Base-by-base conservation (phyloP, 306 rosid species). In the Crotalaria pallida region DNA sequence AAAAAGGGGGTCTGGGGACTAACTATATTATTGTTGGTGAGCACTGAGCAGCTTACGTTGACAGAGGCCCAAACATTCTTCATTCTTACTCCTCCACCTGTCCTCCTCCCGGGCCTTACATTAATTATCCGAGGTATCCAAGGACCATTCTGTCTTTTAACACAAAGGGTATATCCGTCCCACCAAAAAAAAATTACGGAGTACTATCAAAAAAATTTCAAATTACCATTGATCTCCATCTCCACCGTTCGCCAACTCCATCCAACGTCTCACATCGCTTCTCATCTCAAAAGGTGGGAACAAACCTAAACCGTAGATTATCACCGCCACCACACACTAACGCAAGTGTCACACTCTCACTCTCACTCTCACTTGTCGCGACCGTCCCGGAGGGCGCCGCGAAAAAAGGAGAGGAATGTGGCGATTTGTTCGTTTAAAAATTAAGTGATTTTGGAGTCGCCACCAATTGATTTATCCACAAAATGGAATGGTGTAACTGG, bases 251-350 rank as follows among this genome's bases (percentile, higher is more conserved):
- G 38, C n/a, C 4, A 0, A 1, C 1, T n/a, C 69, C 56, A 86
- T 86, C 82, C 0, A 45, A 78, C 86, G 90, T 80, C 19, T n/a
- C 16, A 61, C 36, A 36, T 2, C 6, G 17, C 31, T 45, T 45
- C 50, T 9, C 16, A 31, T 11, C 1, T 26, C 69, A 79, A 73
- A 73, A 65, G 78, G 84, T 65, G 87, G 92, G 86, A 87, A 82
- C 61, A 31, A 33, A 18, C 60, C 0, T 2, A 0, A 12, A 50
- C 70, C 52, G 78, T 75, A 9, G 69, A 83, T 67, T 2, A n/a
- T 44, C 38, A 3, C 68, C 18, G 15, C 22, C 45, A 52, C 40
- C 24, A 27, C 31, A 27, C n/a, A n/a, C n/a, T n/a, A n/a, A n/a
- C n/a, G n/a, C n/a, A 27, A 27, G 1, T 5, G 31, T 27, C 44